These are phyloP conservation scores for Magnolia changhungtana DNA, from an alignment of 164 flowering plant genomes.

Conservation along the genomic window DNA sequence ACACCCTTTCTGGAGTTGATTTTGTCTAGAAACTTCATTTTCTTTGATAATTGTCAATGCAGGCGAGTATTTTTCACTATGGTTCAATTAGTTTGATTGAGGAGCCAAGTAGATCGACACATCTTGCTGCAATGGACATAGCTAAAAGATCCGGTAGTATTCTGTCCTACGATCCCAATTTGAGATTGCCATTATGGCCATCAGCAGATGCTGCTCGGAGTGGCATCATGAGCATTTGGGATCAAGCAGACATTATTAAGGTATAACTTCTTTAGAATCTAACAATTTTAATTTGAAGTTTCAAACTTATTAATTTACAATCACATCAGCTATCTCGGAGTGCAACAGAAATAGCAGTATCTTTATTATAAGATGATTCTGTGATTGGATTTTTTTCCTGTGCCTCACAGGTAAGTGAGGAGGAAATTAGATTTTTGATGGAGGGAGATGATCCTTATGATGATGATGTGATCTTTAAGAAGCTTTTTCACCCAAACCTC, in stretches of 20 bases:
- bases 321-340: not conserved
- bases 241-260: conserved; percentile 69
- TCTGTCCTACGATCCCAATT: conserved; percentile 45
- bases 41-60: not conserved
- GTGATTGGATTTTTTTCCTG: not conserved
- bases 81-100: conserved; percentile 43
- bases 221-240: conserved; percentile 74
- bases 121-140: conserved; percentile 33
- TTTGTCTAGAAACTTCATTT: not conserved
- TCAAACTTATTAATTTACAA: not conserved
- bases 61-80: conserved; percentile 39
- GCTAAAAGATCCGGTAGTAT: conserved; percentile 39
- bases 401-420: conserved; percentile 38
- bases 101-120: conserved; percentile 43
- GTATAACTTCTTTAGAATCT: conserved; percentile 18
- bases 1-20: not conserved
- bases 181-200: conserved; percentile 65
- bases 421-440: conserved; percentile 40
- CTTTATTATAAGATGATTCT: not conserved
- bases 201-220: conserved; percentile 55
- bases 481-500: conserved; percentile 28
- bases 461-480: conserved; percentile 25
- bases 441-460: conserved; percentile 28
- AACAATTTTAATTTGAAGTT: not conserved
- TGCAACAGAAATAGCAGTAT: not conserved